These are phyloP conservation scores for Eimeria tenella DNA, from an alignment of 169 alveolate species.

Conservation along the genomic window DNA sequence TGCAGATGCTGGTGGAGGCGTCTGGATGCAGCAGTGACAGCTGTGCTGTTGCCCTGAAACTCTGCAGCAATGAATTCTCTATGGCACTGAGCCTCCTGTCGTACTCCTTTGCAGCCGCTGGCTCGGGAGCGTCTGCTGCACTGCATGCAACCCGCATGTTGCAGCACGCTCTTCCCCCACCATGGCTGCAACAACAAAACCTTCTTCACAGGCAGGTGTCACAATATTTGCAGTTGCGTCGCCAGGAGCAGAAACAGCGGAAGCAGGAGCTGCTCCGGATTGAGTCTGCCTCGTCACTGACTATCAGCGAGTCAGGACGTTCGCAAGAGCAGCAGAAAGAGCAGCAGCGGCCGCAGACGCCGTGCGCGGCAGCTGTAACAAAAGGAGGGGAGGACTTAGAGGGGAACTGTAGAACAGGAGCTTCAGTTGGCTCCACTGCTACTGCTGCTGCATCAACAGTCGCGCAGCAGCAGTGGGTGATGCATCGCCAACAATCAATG, in stretches of 20 bases:
- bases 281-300: neutral
- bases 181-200: slow-evolving; percentile 59
- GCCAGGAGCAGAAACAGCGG: slow-evolving; percentile 51
- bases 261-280: slow-evolving; percentile 5
- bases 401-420: neutral
- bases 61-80: slow-evolving; percentile 59
- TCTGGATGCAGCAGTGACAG: slow-evolving; percentile 69
- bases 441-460: slow-evolving; percentile 15
- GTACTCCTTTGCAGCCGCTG: slow-evolving; percentile 48
- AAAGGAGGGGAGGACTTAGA: neutral
- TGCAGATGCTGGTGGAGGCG: slow-evolving; percentile 41
- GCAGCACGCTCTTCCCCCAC: slow-evolving; percentile 51
- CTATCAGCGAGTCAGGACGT: neutral
- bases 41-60: slow-evolving; percentile 73
- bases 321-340: slow-evolving; percentile 20
- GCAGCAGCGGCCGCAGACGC: slow-evolving; percentile 7
- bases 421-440: neutral
- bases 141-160: slow-evolving; percentile 16
- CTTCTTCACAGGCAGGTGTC: slow-evolving; percentile 42
- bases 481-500: slow-evolving; percentile 13
- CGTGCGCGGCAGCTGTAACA: neutral
- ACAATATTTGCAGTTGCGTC: slow-evolving; percentile 33
- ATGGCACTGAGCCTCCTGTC: slow-evolving; percentile 54
- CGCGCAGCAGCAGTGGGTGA: slow-evolving; percentile 12
- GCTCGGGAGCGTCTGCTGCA: slow-evolving; percentile 46